These are phyloP conservation scores for Vigna radiata DNA, from an alignment of 306 rosid species.

Conservation along the genomic window DNA sequence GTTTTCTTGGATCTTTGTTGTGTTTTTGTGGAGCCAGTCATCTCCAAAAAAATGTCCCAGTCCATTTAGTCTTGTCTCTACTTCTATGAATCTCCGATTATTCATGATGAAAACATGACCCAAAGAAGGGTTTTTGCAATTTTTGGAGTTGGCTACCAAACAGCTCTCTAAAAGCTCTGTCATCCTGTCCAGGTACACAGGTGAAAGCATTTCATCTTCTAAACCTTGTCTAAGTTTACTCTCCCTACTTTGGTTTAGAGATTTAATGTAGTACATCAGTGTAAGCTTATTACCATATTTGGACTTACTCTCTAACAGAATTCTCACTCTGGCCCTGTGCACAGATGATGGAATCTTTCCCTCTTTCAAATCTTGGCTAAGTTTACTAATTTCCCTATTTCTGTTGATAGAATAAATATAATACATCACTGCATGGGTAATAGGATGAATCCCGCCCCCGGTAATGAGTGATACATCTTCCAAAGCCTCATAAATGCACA, in stretches of 20 bases:
- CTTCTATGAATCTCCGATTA: constrained; percentile 34
- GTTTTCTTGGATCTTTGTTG: constrained; percentile 49
- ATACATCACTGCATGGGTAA: not conserved
- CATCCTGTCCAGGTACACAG: not conserved
- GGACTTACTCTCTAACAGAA: no score
- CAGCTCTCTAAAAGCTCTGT: constrained; percentile 65
- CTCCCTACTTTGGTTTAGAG: no score
- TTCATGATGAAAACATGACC: constrained; percentile 72
- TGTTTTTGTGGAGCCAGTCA: constrained; percentile 40
- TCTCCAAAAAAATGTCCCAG: constrained; percentile 8
- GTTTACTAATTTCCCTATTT: not conserved
- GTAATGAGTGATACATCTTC: not conserved
- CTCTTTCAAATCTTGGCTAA: not conserved
- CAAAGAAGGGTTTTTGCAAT: constrained; percentile 57
- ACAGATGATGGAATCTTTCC: not conserved
- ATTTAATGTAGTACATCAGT: no score
- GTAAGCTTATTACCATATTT: no score
- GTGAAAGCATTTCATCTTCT: not conserved
- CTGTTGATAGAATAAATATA: not conserved
- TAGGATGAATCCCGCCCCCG: not conserved
- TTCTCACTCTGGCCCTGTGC: no score
- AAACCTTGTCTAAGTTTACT: not conserved
- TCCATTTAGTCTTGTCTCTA: no score
- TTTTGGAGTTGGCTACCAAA: constrained; percentile 66
- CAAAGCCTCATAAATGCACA: not conserved